Percentiles rank a stretch among this genome's conserved stretches.
Evolutionary conservation across 441 rosid species (phyloP).

Genomic region (Gossypium schwendimanii): DNA sequence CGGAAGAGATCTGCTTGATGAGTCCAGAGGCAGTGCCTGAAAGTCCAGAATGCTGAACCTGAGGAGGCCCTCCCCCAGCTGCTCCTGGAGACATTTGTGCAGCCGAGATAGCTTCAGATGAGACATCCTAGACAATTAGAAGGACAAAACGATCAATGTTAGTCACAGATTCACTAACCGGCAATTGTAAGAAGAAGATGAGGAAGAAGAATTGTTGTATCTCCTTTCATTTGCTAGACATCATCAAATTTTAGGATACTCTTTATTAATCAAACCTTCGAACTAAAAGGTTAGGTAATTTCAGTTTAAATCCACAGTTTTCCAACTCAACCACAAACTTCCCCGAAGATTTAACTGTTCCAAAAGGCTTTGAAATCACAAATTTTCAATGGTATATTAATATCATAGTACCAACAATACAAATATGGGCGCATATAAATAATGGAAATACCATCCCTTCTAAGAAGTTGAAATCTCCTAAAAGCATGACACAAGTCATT

Average conservation of each 20-base stretch:
- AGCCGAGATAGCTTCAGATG: slow-evolving; percentile 51
- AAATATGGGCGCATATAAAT: background rate
- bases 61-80: slow-evolving; percentile 6
- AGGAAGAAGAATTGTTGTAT: background rate
- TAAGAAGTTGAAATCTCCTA: too few species aligned
- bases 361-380: background rate
- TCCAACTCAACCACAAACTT: background rate
- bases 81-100: slow-evolving; percentile 32
- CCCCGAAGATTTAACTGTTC: background rate
- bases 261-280: background rate
- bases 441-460: background rate
- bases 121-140: slow-evolving; percentile 35
- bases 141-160: slow-evolving; percentile 55
- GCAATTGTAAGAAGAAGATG: background rate
- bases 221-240: background rate
- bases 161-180: slow-evolving; percentile 65
- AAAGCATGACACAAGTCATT: too few species aligned
- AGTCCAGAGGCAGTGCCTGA: slow-evolving; percentile 57
- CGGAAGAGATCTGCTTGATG: slow-evolving; percentile 50
- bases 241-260: background rate
- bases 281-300: background rate
- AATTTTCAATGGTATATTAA: background rate
- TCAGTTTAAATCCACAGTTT: background rate
- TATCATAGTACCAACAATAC: background rate
- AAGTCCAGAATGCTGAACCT: slow-evolving; percentile 65